Evolutionary conservation across 1,284 basidiomycete species (phyloP), one percentile per base, ranked within the genome.

Genomic region (Porodaedalea pini): DNA sequence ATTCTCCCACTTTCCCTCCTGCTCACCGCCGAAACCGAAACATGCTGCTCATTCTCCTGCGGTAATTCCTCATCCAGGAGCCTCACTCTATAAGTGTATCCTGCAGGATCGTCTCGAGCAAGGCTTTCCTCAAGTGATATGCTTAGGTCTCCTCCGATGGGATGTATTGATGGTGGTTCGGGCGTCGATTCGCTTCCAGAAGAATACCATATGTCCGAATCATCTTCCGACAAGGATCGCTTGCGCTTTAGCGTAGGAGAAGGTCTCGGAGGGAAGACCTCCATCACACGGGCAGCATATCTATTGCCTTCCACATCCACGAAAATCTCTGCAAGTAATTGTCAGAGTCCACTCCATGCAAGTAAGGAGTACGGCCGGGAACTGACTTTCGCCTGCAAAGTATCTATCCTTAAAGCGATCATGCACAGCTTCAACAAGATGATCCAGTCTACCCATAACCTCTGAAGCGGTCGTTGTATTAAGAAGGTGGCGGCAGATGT

Each of bases 351-450:
- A 66, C 60, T 43, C 27, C 68, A 61, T 40, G 67, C 17, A 5
- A 1, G 31, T 25, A n/a, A 25, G 19, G 13, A 41, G 6, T 3
- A 19, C 19, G 13, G 15, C 36, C 47, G 48, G 50, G 36, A 41
- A 84, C 90, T 62, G 67, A 94, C 92, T 87, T 74, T 99, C 96
- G 62, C 86, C 86, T 48, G 82, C 77, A 70, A 94, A 99, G 75
- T 94, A 99, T 36, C 96, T 84, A 74, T 98, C 88, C 66, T 94
- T 92, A 79, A 94, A 98, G 43, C 96, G 86, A 63, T 98, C 96
- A 69, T 86, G 97, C 39, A 98, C 90, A 51, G 87, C 86, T 70
- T 99, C 96, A 3, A 96, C 93, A 15, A 99, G 80, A 66, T 92
- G 88, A 73, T 98, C 96, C 57, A 99, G 78, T 61, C 96, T 88